Evolutionary conservation across 129 eudicot genomes (phyloP).

Genomic region (Daucus carota): DH1_v3.0 NC_030381.2:33379001-33379500

Average conservation of each 20-base stretch:
- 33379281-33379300: constrained; percentile 71
- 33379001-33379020: neutral
- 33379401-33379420: constrained; percentile 96
- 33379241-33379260: constrained; percentile 91
- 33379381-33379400: constrained; percentile 98
- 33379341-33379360: neutral
- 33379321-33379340: neutral
- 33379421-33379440: constrained; percentile 98
- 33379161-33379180: constrained; percentile 29
- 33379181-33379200: constrained; percentile 99
- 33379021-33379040: neutral
- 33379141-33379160: constrained; percentile 10
- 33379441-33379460: constrained; percentile 98
- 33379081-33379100: neutral
- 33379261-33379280: constrained; percentile 95
- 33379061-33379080: constrained; percentile 1
- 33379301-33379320: neutral
- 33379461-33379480: constrained; percentile 86
- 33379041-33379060: neutral
- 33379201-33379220: constrained; percentile 91
- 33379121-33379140: neutral
- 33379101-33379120: neutral
- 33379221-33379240: constrained; percentile 94
- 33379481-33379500: constrained; percentile 87
- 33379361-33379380: constrained; percentile 77